phyloP scores from a whole-genome alignment of 345 rosid genomes.

The Adansonia digitata region DNA sequence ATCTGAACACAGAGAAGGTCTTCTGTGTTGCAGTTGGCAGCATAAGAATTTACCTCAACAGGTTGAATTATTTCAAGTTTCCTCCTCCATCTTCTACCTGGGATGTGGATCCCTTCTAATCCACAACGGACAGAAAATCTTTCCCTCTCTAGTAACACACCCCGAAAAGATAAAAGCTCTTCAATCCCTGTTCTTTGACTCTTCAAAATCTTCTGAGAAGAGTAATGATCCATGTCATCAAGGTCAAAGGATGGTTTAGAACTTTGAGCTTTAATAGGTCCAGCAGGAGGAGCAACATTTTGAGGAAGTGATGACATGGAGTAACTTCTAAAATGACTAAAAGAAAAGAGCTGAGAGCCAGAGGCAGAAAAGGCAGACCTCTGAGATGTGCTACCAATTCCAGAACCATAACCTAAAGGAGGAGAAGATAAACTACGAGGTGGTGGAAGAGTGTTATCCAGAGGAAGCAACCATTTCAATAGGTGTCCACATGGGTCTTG shows the following conservation, averaged over 20 bases:
- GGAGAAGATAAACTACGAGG: slow-evolving; percentile 58
- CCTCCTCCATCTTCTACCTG: slow-evolving; percentile 98
- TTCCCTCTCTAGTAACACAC: slow-evolving; percentile 75
- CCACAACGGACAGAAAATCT: slow-evolving; percentile 96
- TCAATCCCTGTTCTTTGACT: slow-evolving; percentile 48
- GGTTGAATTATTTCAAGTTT: slow-evolving; percentile 91
- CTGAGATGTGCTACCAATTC: slow-evolving; percentile 45
- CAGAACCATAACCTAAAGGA: slow-evolving; percentile 43
- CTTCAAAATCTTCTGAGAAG: slow-evolving; percentile 42
- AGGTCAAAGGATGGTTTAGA: slow-evolving; percentile 66
- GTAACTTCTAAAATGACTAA: slow-evolving; percentile 87
- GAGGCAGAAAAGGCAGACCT: slow-evolving; percentile 45
- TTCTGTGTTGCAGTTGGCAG: slow-evolving; percentile 85
- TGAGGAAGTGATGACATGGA: slow-evolving; percentile 98
- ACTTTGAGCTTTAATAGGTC: slow-evolving; percentile 58
- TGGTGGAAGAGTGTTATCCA: slow-evolving; percentile 64
- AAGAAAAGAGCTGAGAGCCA: slow-evolving; percentile 82
- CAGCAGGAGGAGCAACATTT: slow-evolving; percentile 47
- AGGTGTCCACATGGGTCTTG: slow-evolving; percentile 73
- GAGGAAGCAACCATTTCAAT: slow-evolving; percentile 90
- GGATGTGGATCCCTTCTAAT: slow-evolving; percentile 80
- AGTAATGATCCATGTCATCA: slow-evolving; percentile 69
- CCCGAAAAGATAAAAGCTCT: slow-evolving; percentile 78
- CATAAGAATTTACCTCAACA: slow-evolving; percentile 68
- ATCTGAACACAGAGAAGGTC: slow-evolving; percentile 94